These are phyloP conservation scores for Coemansia furcata DNA, from an alignment of 192 early-diverging fungal genomes.

Conservation along the genomic window DNA sequence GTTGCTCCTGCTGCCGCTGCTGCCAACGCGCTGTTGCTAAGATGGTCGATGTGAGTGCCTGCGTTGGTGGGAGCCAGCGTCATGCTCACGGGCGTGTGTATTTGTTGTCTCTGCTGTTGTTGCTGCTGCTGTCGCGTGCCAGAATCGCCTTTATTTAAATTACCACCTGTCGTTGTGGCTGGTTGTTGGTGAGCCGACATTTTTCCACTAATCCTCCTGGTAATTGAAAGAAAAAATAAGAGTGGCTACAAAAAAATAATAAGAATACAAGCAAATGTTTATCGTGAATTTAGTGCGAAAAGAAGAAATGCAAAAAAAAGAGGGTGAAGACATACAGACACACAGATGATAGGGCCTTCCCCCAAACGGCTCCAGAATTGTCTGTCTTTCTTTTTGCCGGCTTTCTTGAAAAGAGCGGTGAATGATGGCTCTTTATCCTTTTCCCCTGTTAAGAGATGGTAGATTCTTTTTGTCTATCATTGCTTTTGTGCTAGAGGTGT, in stretches of 20 bases:
- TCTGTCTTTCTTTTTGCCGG: too few relatives aligned
- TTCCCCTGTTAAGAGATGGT: too few relatives aligned
- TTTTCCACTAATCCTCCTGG: background rate
- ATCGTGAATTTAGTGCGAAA: background rate
- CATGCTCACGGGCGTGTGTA: constrained; percentile 7
- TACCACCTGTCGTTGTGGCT: background rate
- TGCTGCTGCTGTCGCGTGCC: background rate
- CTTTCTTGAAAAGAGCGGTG: too few relatives aligned
- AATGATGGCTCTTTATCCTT: too few relatives aligned
- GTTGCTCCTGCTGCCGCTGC: background rate
- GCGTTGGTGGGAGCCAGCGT: background rate
- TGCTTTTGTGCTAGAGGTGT: too few relatives aligned
- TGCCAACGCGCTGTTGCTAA: background rate
- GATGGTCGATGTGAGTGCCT: background rate
- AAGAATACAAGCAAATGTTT: too few relatives aligned
- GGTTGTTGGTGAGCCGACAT: background rate
- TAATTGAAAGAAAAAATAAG: background rate
- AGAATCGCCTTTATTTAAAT: background rate
- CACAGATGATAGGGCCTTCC: too few relatives aligned
- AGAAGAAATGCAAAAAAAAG: background rate
- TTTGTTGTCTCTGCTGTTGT: background rate
- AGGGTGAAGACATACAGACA: background rate
- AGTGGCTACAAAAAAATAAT: background rate
- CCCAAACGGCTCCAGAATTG: too few relatives aligned
- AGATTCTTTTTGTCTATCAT: too few relatives aligned